Conservation (phyloP, 208 protist genomes). For the Leptomonas pyrrhocoris region DNA sequence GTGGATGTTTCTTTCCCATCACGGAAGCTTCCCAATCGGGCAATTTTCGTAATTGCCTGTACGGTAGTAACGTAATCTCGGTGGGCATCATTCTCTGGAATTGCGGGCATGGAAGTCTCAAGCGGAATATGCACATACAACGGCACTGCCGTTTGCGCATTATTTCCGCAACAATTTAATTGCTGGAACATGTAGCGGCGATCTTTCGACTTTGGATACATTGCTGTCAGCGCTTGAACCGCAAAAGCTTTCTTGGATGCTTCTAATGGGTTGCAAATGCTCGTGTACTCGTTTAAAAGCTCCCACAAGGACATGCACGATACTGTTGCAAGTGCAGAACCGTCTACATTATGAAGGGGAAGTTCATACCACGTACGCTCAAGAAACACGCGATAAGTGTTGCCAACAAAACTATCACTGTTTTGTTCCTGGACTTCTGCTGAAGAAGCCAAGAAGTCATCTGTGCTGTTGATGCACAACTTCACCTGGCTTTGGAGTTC, state of each 20-base stretch:
- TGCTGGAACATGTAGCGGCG: conserved; percentile 80
- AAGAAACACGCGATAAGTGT: conserved; percentile 22
- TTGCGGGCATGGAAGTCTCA: background rate
- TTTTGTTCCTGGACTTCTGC: background rate
- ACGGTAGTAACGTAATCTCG: conserved; percentile 13
- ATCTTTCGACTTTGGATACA: conserved; percentile 84
- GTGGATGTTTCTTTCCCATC: conserved; percentile 18
- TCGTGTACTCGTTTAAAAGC: conserved; percentile 60
- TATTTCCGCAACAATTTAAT: conserved; percentile 27
- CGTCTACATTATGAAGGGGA: conserved; percentile 43
- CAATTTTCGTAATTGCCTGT: conserved; percentile 9
- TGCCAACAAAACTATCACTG: background rate
- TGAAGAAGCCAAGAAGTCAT: conserved; percentile 18
- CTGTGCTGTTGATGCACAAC: conserved; percentile 24
- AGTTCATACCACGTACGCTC: conserved; percentile 43
- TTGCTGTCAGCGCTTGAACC: conserved; percentile 49
- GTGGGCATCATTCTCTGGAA: background rate
- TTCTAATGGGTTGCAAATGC: conserved; percentile 27
- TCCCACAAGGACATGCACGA: conserved; percentile 87
- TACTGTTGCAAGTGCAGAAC: conserved; percentile 66
- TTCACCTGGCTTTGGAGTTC: conserved; percentile 34
- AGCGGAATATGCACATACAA: conserved; percentile 26
- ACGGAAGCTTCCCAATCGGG: conserved; percentile 7
- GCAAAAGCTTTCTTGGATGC: conserved; percentile 41
- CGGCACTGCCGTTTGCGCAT: conserved; percentile 23